These are phyloP conservation scores for Prunus armeniaca DNA, from an alignment of 306 rosid species.

Conservation along the genomic window DNA sequence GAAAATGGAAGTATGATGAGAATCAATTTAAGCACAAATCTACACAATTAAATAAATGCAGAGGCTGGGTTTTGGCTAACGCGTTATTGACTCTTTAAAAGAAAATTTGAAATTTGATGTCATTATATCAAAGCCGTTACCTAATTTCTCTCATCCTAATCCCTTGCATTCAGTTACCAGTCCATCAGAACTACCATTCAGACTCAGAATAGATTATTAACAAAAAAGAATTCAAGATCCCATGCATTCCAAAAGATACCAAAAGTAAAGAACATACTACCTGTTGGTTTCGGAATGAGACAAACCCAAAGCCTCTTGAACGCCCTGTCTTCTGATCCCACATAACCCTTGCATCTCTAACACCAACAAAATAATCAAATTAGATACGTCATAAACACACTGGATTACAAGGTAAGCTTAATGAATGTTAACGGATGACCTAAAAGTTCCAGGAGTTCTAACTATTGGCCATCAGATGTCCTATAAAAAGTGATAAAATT, in stretches of 20 bases:
- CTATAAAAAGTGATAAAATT: not conserved
- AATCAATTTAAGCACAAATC: not conserved
- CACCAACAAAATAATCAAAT: conserved; percentile 23
- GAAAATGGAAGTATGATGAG: conserved; percentile 10
- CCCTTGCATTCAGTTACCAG: conserved; percentile 10
- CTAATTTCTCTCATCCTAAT: not conserved
- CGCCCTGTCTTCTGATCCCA: conserved; percentile 99
- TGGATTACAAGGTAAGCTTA: not conserved
- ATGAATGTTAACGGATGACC: not conserved
- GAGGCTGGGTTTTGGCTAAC: not conserved
- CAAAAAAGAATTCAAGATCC: not conserved
- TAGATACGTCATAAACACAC: not conserved
- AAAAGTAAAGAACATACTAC: conserved; percentile 27
- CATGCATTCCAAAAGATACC: conserved; percentile 1
- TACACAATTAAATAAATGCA: not conserved
- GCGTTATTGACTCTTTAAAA: not conserved
- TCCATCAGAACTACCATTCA: conserved; percentile 4
- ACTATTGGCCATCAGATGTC: not conserved
- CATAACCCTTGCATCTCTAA: conserved; percentile 98
- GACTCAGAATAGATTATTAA: conserved; percentile 2
- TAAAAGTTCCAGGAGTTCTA: not conserved
- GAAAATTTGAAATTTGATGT: not conserved
- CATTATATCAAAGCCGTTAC: not conserved
- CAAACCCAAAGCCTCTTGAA: conserved; percentile 98
- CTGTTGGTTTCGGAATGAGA: conserved; percentile 92